Conservation (phyloP, 345 rosid species). For the Populus nigra region DNA sequence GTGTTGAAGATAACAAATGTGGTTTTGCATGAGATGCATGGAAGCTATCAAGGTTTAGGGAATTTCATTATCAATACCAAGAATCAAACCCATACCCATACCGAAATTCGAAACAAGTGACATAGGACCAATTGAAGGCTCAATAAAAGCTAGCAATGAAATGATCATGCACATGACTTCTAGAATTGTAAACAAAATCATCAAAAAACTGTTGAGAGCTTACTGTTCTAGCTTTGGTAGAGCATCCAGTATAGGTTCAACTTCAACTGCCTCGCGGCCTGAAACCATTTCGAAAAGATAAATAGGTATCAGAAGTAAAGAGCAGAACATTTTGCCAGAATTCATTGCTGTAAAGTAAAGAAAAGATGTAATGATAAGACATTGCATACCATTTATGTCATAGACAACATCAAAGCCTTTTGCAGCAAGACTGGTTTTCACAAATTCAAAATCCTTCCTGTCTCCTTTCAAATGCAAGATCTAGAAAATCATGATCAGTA, state of each 20-base stretch:
- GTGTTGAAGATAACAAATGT: neutral
- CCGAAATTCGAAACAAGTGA: neutral
- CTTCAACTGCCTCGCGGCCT: slow-evolving; percentile 94
- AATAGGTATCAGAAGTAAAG: neutral
- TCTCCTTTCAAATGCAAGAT: slow-evolving; percentile 96
- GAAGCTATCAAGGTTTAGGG: neutral
- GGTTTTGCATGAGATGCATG: neutral
- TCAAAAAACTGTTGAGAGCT: slow-evolving; percentile 24
- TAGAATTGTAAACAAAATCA: neutral
- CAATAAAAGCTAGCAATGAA: neutral
- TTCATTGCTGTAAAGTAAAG: neutral
- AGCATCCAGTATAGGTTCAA: slow-evolving; percentile 86
- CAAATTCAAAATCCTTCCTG: slow-evolving; percentile 88
- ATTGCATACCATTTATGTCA: slow-evolving; percentile 76
- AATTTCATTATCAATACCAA: neutral
- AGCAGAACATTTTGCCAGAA: neutral
- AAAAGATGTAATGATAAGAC: neutral
- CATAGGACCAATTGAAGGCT: neutral
- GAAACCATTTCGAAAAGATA: slow-evolving; percentile 18
- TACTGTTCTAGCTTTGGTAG: slow-evolving; percentile 92
- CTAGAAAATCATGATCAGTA: slow-evolving; percentile 38
- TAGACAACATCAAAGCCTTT: slow-evolving; percentile 92
- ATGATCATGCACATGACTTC: neutral
- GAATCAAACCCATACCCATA: neutral
- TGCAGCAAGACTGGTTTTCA: slow-evolving; percentile 89